These are phyloP conservation scores for Beauveria varroae DNA, from an alignment of 2,329 filamentous ascomycete genomes.

Conservation along the genomic window DNA sequence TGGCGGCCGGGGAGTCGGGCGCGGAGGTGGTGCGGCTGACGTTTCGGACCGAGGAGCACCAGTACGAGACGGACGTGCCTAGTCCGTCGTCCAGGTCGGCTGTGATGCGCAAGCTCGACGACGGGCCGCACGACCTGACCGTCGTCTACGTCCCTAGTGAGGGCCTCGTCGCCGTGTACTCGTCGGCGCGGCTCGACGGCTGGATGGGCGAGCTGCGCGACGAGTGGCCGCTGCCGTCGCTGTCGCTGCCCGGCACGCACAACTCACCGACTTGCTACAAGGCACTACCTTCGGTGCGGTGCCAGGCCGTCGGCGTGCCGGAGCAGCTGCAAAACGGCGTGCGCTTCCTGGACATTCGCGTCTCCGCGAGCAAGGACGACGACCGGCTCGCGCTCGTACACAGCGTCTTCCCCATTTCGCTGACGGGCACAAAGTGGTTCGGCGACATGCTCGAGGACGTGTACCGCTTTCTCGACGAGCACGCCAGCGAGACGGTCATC, in stretches of 20 bases:
- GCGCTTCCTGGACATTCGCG: slow-evolving; percentile 87
- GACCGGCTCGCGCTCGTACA: slow-evolving; percentile 78
- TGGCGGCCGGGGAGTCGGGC: slow-evolving; percentile 44
- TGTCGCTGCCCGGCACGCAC: slow-evolving; percentile 92
- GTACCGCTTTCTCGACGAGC: slow-evolving; percentile 65
- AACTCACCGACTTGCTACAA: slow-evolving; percentile 82
- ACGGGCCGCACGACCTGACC: slow-evolving; percentile 50
- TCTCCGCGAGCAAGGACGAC: slow-evolving; percentile 46
- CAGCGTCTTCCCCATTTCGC: slow-evolving; percentile 77
- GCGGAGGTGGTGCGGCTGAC: slow-evolving; percentile 61
- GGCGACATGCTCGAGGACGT: slow-evolving; percentile 62
- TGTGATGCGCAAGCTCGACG: slow-evolving; percentile 47
- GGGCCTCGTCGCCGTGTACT: slow-evolving; percentile 57
- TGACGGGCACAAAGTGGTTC: slow-evolving; percentile 76
- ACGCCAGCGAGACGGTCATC: slow-evolving; percentile 76
- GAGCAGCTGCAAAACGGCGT: slow-evolving; percentile 84
- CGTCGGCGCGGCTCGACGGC: slow-evolving; percentile 56
- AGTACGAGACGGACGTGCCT: slow-evolving; percentile 66
- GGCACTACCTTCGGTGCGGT: slow-evolving; percentile 86
- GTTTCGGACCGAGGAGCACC: slow-evolving; percentile 50
- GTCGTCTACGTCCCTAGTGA: slow-evolving; percentile 55
- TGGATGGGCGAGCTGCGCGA: slow-evolving; percentile 80
- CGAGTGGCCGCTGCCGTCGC: slow-evolving; percentile 63
- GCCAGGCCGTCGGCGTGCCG: slow-evolving; percentile 71
- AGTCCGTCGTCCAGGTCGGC: slow-evolving; percentile 52